Conservation (phyloP, 441 rosid genomes). For the Viola pubescens region DNA sequence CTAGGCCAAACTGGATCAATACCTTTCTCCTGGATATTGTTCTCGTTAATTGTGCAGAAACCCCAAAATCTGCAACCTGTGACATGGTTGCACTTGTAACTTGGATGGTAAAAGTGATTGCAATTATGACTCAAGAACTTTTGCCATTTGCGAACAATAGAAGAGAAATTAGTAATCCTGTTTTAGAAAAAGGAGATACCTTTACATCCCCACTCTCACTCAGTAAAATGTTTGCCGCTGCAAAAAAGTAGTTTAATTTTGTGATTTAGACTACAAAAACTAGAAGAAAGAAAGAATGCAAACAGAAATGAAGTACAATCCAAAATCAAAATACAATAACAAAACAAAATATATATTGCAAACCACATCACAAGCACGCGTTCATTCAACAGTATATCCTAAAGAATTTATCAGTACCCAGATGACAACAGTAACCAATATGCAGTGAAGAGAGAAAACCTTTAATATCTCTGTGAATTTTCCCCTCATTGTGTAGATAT, state of each 20-base stretch:
- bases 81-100: conserved; percentile 25
- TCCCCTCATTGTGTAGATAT: conserved; percentile 89
- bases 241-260: conserved; percentile 17
- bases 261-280: conserved; percentile 13
- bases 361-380: not conserved
- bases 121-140: not conserved
- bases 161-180: not conserved
- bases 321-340: not conserved
- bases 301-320: conserved; percentile 1
- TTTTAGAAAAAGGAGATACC: conserved; percentile 42
- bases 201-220: conserved; percentile 97
- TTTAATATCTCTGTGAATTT: conserved; percentile 98
- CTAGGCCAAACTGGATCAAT: conserved; percentile 16
- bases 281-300: conserved; percentile 20
- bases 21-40: conserved; percentile 99
- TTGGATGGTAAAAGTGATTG: conserved; percentile 15
- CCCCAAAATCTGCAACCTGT: conserved; percentile 99
- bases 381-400: no score
- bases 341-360: conserved; percentile 1
- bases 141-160: no score
- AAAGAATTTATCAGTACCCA: no score
- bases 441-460: conserved; percentile 31
- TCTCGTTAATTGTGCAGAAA: conserved; percentile 93
- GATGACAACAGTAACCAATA: not conserved
- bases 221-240: conserved; percentile 97